Conservation (phyloP, 495 filamentous ascomycete genomes). For the Aspergillus ellipticus region DNA sequence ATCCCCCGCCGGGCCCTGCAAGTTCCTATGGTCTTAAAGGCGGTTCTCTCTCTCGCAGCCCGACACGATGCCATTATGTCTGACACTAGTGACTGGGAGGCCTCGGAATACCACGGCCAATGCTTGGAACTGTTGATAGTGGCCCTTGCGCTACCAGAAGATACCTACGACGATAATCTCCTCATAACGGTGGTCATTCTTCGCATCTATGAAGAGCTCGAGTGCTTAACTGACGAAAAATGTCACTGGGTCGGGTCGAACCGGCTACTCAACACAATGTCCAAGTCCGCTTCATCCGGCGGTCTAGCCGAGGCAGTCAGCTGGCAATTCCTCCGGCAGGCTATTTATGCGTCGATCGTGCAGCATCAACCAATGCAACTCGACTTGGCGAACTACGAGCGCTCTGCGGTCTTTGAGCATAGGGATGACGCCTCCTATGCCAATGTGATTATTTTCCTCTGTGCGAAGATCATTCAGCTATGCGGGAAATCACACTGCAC, state of each 20-base stretch:
- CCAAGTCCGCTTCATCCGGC: conserved; percentile 32
- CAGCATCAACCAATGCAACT: conserved; percentile 34
- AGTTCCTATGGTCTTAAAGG: conserved; percentile 34
- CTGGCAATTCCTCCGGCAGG: conserved; percentile 41
- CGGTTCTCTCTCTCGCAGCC: conserved; percentile 30
- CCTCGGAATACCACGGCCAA: conserved; percentile 36
- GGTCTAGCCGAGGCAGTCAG: conserved; percentile 40
- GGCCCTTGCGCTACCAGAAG: conserved; percentile 28
- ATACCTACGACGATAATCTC: conserved; percentile 31
- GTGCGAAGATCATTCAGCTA: conserved; percentile 34
- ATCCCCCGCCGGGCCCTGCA: conserved; percentile 32
- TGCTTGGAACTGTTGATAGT: conserved; percentile 34
- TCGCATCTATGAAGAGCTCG: conserved; percentile 37
- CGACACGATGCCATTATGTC: conserved; percentile 34
- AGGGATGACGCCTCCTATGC: conserved; percentile 33
- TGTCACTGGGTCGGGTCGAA: conserved; percentile 38
- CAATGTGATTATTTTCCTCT: conserved; percentile 34
- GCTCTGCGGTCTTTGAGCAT: conserved; percentile 32
- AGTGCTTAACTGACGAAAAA: conserved; percentile 29
- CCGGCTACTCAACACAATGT: conserved; percentile 34
- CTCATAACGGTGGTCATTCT: conserved; percentile 36
- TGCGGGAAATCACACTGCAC: conserved; percentile 20
- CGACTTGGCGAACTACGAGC: conserved; percentile 33
- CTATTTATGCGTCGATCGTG: conserved; percentile 38
- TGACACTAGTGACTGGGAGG: conserved; percentile 31